Base-by-base conservation (phyloP, 805 yeast genomes). In the Jamesozyma gamospora region DNA sequence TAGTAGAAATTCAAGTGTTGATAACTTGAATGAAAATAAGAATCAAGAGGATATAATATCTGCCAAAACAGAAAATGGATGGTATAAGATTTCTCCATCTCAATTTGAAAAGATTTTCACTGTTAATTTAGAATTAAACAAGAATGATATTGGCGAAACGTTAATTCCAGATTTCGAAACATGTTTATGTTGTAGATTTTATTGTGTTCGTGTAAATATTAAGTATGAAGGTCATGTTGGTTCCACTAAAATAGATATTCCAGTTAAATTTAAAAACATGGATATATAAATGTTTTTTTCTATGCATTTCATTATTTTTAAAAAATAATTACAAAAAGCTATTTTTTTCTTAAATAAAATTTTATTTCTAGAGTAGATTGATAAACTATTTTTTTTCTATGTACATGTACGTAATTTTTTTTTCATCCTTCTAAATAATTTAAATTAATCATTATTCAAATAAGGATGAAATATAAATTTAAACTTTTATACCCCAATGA, bases 401-500 rank as follows among this genome's bases (percentile, higher is more conserved):
- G n/a, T n/a, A n/a, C n/a, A n/a, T n/a, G n/a, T n/a, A n/a, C n/a
- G n/a, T n/a, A n/a, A n/a, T n/a, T n/a, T n/a, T n/a, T n/a, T n/a
- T n/a, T n/a, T n/a, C n/a, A n/a, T n/a, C n/a, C n/a, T n/a, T n/a
- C n/a, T n/a, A n/a, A n/a, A n/a, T n/a, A n/a, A n/a, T n/a, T n/a
- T n/a, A n/a, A n/a, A n/a, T n/a, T n/a, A n/a, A n/a, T n/a, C n/a
- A n/a, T n/a, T n/a, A n/a, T n/a, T n/a, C n/a, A n/a, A n/a, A n/a
- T n/a, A n/a, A n/a, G n/a, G n/a, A n/a, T n/a, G n/a, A n/a, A n/a
- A n/a, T 21, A 21, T 16, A 26, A 11, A 26, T 4, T 64, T 66
- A 86, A 47, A 85, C 70, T 65, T 92, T 92, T 40, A 92, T 84
- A 52, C 97, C 98, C 61, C 87, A 77, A 58, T 92, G 98, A 48